Evolutionary conservation across 176 grass and related monocot species (phyloP), one percentile per base, ranked within the genome.

Genomic region (Bothriochloa decipiens): DNA sequence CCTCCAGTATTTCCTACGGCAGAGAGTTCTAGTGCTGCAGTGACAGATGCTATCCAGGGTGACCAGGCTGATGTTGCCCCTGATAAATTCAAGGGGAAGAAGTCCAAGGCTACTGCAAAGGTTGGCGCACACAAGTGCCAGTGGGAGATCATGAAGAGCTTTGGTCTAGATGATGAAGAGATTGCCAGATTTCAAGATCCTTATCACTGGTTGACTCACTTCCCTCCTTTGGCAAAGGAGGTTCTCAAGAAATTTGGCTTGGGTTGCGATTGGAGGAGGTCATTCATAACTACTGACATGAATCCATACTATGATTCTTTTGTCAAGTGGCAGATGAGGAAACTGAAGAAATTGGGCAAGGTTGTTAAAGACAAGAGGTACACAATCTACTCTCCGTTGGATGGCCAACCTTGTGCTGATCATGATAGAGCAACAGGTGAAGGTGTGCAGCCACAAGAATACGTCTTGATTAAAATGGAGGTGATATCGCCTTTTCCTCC

Each of bases 381-480:
- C 65, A 83, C 86, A 3, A 91, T 96, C 33, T 93, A 85, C 83
- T 96, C 94, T 83, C 94, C 94, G 7, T 87, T 96, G 78, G 94
- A 93, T 78, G 87, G 89, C 18, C 94, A 96, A 79, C 94, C 94
- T 73, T 96, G 94, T 77, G 91, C 88, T 68, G 94, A 93, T 50
- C 94, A 96, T 60, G 91, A 96, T 68, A 72, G 91, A 57, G 86
- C 91, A 22, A 67, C 89, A 14, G 89, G 91, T 78, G 91, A 96
- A 92, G 84, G 79, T 58, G 94, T 93, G 41, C 81, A 67, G 20
- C 94, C 94, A 12, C 91, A 96, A 41, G 94, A 93, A n/a, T 96
- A 93, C 65, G 82, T 96, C 4, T 57, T 96, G 70, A 91, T 96
- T 84, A 93, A 96, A 80, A 93, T 96, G 91, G 91, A 96, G 71